These are phyloP conservation scores for Oryza officinalis DNA, from an alignment of 176 grass and related monocot genomes.

Conservation along the genomic window DNA sequence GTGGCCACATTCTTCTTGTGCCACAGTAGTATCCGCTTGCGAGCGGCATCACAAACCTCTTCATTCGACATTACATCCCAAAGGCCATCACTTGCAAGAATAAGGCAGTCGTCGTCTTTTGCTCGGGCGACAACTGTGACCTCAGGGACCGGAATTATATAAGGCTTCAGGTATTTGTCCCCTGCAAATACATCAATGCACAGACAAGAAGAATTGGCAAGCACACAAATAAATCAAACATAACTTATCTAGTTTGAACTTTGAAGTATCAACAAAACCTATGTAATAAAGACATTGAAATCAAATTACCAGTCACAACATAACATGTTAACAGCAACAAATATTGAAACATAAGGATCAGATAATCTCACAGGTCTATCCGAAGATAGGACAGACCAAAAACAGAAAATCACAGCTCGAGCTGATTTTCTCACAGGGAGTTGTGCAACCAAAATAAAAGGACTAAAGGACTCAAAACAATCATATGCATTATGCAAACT, in stretches of 20 bases:
- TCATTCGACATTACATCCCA: slow-evolving; percentile 92
- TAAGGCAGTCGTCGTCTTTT: slow-evolving; percentile 78
- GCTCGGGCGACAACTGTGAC: slow-evolving; percentile 61
- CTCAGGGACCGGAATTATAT: slow-evolving; percentile 82
- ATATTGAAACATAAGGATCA: not conserved
- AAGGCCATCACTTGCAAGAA: slow-evolving; percentile 88
- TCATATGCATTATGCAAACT: too few relatives aligned
- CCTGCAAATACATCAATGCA: slow-evolving; percentile 42
- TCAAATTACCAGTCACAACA: not conserved
- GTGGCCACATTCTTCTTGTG: slow-evolving; percentile 64
- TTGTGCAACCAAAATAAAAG: too few relatives aligned
- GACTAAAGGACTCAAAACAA: too few relatives aligned
- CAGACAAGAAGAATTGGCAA: not conserved
- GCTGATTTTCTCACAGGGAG: too few relatives aligned
- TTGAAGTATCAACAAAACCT: not conserved
- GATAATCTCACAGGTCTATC: not conserved
- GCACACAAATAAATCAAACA: not conserved
- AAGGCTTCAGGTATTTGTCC: slow-evolving; percentile 84
- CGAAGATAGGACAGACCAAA: too few relatives aligned
- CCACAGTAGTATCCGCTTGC: slow-evolving; percentile 67
- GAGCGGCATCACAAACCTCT: slow-evolving; percentile 75
- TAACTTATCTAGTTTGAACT: not conserved
- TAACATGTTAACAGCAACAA: not conserved
- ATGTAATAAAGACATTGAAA: not conserved
- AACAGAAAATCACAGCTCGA: too few relatives aligned